phyloP scores from a whole-genome alignment of 2,329 filamentous ascomycete genomes.

The Thielaviopsis musarum region DNA sequence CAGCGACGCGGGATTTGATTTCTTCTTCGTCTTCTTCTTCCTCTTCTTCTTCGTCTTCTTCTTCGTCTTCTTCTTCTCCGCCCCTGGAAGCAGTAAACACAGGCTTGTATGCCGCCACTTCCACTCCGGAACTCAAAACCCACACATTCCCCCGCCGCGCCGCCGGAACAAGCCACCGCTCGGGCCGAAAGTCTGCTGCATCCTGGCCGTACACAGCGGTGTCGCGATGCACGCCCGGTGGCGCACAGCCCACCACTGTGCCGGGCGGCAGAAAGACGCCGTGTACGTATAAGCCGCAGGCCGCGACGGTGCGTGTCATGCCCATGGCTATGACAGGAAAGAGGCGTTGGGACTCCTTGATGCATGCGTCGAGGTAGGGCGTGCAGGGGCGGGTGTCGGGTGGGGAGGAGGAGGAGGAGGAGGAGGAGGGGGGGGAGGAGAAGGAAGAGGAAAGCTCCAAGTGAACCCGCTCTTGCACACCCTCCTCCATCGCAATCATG shows the following conservation, averaged over 20 bases:
- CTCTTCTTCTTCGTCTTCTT: too few species aligned
- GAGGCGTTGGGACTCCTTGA: conserved; percentile 34
- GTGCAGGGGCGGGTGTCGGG: too few species aligned
- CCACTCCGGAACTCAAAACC: too few species aligned
- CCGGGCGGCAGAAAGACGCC: conserved; percentile 25
- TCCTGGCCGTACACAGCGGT: conserved; percentile 30
- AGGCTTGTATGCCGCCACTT: too few species aligned
- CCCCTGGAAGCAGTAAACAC: too few species aligned
- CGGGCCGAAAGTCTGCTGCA: conserved; percentile 26
- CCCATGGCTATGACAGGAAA: conserved; percentile 36
- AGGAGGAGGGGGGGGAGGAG: too few species aligned
- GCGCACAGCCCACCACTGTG: conserved; percentile 34
- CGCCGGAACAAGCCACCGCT: conserved; percentile 25
- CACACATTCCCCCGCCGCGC: too few species aligned
- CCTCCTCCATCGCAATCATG: conserved; percentile 26
- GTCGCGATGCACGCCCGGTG: conserved; percentile 33
- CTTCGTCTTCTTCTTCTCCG: too few species aligned
- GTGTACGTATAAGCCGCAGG: conserved; percentile 22
- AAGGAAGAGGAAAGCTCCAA: conserved; percentile 14
- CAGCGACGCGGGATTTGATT: conserved; percentile 20
- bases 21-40: conserved; percentile 15
- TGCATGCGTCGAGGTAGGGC: conserved; percentile 23
- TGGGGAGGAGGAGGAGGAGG: too few species aligned
- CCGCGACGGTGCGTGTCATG: conserved; percentile 29
- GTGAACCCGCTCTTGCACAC: conserved; percentile 19